These are phyloP conservation scores for Liquidambar formosana DNA, from an alignment of 164 flowering plant species.

Conservation along the genomic window DNA sequence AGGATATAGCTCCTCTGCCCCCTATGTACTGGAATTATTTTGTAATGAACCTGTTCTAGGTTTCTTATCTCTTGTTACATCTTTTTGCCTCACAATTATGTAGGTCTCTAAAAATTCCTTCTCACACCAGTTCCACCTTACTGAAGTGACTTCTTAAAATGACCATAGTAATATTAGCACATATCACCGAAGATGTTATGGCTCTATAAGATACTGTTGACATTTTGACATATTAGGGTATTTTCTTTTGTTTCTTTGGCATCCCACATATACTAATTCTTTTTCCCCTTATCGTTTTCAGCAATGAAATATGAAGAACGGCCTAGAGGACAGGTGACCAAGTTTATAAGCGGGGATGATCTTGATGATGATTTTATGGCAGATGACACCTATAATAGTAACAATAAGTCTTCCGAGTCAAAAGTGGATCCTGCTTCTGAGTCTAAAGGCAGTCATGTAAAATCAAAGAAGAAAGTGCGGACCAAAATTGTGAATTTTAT, in stretches of 20 bases:
- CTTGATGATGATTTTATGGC: slow-evolving; percentile 76
- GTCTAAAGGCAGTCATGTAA: slow-evolving; percentile 25
- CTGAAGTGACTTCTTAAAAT: no score
- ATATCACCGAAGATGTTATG: no score
- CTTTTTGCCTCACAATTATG: no score
- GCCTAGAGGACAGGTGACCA: slow-evolving; percentile 51
- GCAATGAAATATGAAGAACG: slow-evolving; percentile 28
- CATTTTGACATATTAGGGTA: neutral
- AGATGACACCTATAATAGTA: slow-evolving; percentile 22
- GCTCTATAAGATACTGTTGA: neutral
- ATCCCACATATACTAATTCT: neutral
- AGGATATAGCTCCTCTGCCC: no score
- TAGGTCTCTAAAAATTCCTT: no score
- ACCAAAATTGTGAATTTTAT: slow-evolving; percentile 76
- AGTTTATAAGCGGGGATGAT: slow-evolving; percentile 74
- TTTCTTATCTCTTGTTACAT: no score
- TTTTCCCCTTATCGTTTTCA: slow-evolving; percentile 20
- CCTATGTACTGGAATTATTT: no score
- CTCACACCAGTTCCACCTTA: no score
- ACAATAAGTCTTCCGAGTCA: slow-evolving; percentile 12
- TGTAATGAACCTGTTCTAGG: no score
- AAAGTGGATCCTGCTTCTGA: slow-evolving; percentile 19
- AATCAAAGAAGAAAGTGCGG: slow-evolving; percentile 60
- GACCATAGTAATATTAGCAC: no score
- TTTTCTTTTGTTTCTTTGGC: neutral